Evolutionary conservation across 345 rosid genomes (phyloP).

Genomic region (Heritiera fomes): DNA sequence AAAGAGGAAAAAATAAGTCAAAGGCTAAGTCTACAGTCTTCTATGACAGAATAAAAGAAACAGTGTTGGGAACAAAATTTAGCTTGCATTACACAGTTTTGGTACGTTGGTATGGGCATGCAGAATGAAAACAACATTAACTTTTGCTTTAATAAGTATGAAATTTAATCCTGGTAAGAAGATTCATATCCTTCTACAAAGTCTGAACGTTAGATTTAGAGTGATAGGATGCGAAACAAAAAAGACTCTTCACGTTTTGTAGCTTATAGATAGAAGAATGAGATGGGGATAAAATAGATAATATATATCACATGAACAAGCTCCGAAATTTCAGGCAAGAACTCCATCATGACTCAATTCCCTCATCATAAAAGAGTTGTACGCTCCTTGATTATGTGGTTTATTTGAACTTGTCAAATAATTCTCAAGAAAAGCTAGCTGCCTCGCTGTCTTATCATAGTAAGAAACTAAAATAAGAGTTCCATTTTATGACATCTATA

Average conservation of each 20-base stretch:
- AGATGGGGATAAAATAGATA: neutral
- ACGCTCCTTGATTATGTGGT: neutral
- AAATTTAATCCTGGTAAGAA: neutral
- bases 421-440: neutral
- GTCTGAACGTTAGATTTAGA: neutral
- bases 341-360: neutral
- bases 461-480: neutral
- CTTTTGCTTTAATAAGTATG: neutral
- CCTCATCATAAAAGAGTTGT: neutral
- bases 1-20: conserved; percentile 24
- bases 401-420: neutral
- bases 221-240: neutral
- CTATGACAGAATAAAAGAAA: neutral
- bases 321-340: neutral
- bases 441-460: too few species aligned
- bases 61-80: neutral
- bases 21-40: neutral
- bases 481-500: neutral
- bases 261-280: neutral
- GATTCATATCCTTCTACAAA: neutral
- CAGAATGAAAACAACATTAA: neutral
- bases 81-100: neutral
- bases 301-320: neutral
- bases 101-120: neutral
- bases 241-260: neutral